Base-by-base conservation (phyloP, 2,329 filamentous ascomycete genomes). In the Paecilomyces formosus region DNA sequence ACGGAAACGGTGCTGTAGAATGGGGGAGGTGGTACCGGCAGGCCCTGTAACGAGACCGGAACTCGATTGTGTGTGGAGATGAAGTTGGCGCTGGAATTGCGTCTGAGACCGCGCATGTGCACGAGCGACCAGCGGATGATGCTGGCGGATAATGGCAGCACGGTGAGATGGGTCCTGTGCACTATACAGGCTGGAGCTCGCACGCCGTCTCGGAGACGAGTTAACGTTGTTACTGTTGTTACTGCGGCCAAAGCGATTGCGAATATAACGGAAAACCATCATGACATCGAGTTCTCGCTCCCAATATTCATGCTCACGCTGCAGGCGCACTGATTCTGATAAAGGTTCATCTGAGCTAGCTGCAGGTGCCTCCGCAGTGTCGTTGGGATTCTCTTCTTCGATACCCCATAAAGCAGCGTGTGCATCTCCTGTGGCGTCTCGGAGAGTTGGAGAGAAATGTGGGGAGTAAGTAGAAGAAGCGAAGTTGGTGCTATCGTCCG, bases 241-340 rank as follows among this genome's bases (percentile, higher is more conserved):
- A 76, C 15, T 83, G 78, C 59, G 85, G 80, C 68, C 69, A 72
- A 96, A 93, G 60, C 90, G 86, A 18, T 85, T 88, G 59, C 87
- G 85, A 30, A 96, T 81, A 70, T 94, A 97, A 54, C 87, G 86
- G 78, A 97, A 97, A 33, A 97, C 89, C 72, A 96, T 88, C 70
- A 89, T 89, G 63, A 97, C 85, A 68, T 97, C 92, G 4, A 97
- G 82, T 57, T 96, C 90, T 60, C 88, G 87, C 74, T 97, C 92
- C 94, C 94, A 99, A 69, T 96, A 94, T 35, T 94, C 89, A 22
- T 78, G 78, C 59, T 86, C 83, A 53, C 75, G 72, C 66, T 90
- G 77, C 33, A 79, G 62, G 8, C 74, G 74, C 22, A 71, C 61
- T 6, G 72, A 69, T 55, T 78, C 72, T 8, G 74, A 71, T 15